phyloP scores from a whole-genome alignment of 768 basidiomycete genomes.

The Leccinum olivaceopallidum region DNA sequence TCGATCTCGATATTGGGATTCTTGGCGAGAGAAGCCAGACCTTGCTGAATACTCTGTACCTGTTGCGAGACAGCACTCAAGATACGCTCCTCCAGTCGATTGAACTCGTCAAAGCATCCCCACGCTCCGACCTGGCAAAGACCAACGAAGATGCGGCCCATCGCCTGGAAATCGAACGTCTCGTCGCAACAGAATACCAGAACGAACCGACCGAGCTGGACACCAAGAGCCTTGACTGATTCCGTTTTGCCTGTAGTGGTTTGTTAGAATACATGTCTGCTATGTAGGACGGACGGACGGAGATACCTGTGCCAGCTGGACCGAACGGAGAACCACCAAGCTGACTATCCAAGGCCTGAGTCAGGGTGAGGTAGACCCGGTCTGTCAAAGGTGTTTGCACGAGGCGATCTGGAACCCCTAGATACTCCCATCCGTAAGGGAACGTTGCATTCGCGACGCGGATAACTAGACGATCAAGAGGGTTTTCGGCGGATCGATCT shows the following conservation, averaged over 20 bases:
- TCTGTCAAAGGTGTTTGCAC: conserved; percentile 99
- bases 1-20: conserved; percentile 92
- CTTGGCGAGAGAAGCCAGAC: conserved; percentile 77
- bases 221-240: conserved; percentile 97
- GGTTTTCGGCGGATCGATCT: conserved; percentile 65
- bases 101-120: conserved; percentile 99
- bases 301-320: conserved; percentile 90
- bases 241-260: conserved; percentile 84
- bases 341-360: conserved; percentile 92
- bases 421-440: conserved; percentile 98
- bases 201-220: conserved; percentile 97
- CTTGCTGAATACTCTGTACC: conserved; percentile 98
- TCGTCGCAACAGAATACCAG: conserved; percentile 99
- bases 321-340: conserved; percentile 98
- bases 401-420: conserved; percentile 94
- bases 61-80: conserved; percentile 98
- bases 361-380: conserved; percentile 93
- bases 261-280: conserved; percentile 4
- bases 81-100: conserved; percentile 96
- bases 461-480: conserved; percentile 78
- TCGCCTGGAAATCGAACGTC: conserved; percentile 99
- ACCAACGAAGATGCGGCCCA: conserved; percentile 99
- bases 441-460: conserved; percentile 89
- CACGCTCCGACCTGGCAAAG: conserved; percentile 99
- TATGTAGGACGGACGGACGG: not conserved